phyloP scores from a whole-genome alignment of 2,329 filamentous ascomycete species.

The Calonectria henricotiae region DNA sequence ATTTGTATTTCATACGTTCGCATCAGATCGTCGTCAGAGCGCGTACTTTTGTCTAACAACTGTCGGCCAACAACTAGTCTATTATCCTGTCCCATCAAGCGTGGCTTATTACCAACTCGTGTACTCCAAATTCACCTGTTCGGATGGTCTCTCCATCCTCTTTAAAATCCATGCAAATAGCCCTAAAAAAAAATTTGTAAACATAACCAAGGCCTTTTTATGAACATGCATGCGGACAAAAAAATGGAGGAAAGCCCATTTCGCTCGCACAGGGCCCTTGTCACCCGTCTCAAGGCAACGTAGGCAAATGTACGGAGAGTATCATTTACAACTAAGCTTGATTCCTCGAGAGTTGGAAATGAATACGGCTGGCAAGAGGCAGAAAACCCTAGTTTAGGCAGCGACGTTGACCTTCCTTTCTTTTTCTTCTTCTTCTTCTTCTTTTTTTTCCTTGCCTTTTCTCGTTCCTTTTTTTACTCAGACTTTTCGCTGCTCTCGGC shows the following conservation, averaged over 20 bases:
- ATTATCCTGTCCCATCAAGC: conserved; percentile 17
- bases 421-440: background rate
- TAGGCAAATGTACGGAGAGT: conserved; percentile 17
- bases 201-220: conserved; percentile 1
- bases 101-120: background rate
- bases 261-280: conserved; percentile 1
- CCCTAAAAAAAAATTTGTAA: background rate
- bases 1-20: background rate
- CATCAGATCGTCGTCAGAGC: background rate
- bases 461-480: conserved; percentile 32
- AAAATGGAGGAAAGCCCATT: background rate
- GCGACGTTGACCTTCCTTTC: background rate
- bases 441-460: background rate
- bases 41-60: background rate
- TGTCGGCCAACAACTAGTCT: conserved; percentile 7
- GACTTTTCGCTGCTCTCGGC: conserved; percentile 40
- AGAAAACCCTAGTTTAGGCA: background rate
- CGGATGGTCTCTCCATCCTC: background rate
- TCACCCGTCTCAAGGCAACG: background rate
- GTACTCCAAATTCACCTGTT: conserved; percentile 4
- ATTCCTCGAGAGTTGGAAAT: background rate
- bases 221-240: conserved; percentile 3
- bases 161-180: conserved; percentile 11
- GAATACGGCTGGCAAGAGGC: background rate
- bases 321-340: background rate